Base-by-base conservation (phyloP, 345 rosid species). In the Turnera subulata region DNA sequence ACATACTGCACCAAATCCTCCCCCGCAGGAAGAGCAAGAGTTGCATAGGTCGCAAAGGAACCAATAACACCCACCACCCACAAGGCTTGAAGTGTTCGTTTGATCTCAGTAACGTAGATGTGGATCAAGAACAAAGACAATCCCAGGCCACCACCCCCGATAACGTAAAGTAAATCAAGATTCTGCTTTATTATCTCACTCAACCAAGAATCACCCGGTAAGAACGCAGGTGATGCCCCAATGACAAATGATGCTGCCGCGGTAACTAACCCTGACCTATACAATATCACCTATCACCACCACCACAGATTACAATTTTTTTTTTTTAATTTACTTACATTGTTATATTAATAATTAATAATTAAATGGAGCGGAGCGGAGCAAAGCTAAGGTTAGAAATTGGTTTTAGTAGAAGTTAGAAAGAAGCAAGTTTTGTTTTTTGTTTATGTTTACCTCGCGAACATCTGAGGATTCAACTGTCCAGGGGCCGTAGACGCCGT, bases 91-190 rank as follows among this genome's bases (percentile, higher is more conserved):
- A 92, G 89, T 43, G 91, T 83, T 64, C 88, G 91, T 75, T 92
- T 92, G 67, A 92, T 85, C 86, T 83, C 88, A 15, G 95, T 84
- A 5, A 92, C 84, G 62, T 92, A 92, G 23, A 92, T 92, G 75
- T 92, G 98, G 56, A 92, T 92, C 35, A 92, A 62, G 68, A 84
- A 26, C 40, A 92, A 58, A 0, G 98, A 92, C 6, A 92, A 43
- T 0, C 98, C 97, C 57, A 92, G 59, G 17, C 96, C 96, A 72
- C 74, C 83, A 46, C 93, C 93, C 64, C 97, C 95, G 45, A 79
- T 63, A 40, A 68, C 9, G 67, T 80, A 92, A 40, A 92, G 57
- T 63, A 82, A 32, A 71, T 92, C 86, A 60, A 79, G 79, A 64
- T 86, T 92, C 61, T 82, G 83, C 62, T 76, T 62, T 25, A 92